Percentiles rank a stretch among this genome's conserved stretches.
Evolutionary conservation across 2,329 filamentous ascomycete genomes (phyloP).

Genomic region (Colletotrichum coccodes): DNA sequence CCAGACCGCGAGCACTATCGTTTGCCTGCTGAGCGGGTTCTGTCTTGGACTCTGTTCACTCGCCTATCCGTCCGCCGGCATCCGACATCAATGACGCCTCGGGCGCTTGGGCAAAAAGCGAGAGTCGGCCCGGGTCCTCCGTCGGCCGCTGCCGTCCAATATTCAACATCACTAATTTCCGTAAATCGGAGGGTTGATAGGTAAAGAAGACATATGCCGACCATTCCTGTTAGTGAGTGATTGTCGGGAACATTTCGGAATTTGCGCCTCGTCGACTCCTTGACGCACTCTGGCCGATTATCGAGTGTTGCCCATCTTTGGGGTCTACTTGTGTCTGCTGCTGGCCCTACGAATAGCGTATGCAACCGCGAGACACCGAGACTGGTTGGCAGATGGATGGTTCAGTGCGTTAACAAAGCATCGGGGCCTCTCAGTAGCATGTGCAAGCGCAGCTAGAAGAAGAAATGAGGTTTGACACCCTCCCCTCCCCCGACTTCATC

Average conservation of each 20-base stretch:
- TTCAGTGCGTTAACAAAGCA: neutral
- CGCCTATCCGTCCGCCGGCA: neutral
- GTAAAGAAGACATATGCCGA: neutral
- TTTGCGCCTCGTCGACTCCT: constrained; percentile 5
- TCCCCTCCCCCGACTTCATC: constrained; percentile 16
- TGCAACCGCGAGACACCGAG: constrained; percentile 6
- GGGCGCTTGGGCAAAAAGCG: constrained; percentile 26
- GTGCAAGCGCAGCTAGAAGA: constrained; percentile 22
- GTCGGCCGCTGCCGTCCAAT: constrained; percentile 19
- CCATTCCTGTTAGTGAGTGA: neutral
- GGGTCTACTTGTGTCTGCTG: neutral
- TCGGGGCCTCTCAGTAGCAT: constrained; percentile 8
- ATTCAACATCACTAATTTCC: constrained; percentile 18
- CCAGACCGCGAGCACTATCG: constrained; percentile 2
- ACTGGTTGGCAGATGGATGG: neutral
- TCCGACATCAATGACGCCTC: constrained; percentile 22
- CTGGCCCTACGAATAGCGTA: neutral
- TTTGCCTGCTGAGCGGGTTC: neutral
- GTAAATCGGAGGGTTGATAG: constrained; percentile 24
- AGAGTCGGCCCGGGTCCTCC: constrained; percentile 9
- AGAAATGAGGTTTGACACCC: constrained; percentile 10
- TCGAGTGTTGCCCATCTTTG: neutral
- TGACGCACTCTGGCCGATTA: constrained; percentile 9
- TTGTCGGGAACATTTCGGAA: constrained; percentile 5
- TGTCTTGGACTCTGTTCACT: neutral